Base-by-base conservation (phyloP, 305 asterid species). In the Fraxinus albicans region DNA sequence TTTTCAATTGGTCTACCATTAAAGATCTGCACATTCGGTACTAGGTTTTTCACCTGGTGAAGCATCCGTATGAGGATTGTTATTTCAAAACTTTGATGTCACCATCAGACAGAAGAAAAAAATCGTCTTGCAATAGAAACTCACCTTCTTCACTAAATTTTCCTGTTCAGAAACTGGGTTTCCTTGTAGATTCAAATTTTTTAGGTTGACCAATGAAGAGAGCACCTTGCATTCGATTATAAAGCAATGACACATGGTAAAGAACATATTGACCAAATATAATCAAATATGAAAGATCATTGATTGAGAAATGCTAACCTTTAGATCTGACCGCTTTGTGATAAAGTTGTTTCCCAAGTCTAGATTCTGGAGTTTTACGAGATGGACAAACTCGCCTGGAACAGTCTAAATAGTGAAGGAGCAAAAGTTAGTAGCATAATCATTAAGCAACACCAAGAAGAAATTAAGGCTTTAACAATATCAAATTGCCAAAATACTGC, bases 261-360 rank as follows among this genome's bases (percentile, higher is more conserved):
- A 79, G 27, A 77, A 67, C 8, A 76, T 29, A 60, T 55, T 44
- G 2, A 78, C 74, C 8, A 0, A 40, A 77, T 60, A 60, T 83
- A 76, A 19, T 40, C 65, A 35, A 25, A 76, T 60, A 77, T 69
- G 74, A 83, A 31, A 47, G 78, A 82, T 38, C 60, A 74, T 8
- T 12, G 74, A 67, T 25, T 67, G 74, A 78, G 10, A 72, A 63
- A 79, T 69, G 76, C 69, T 29, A 70, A 96, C 99, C 98, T 96
- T 92, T 31, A 96, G 83, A 86, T 89, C 90, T 44, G 97, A 88
- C 92, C 92, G 80, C 73, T 81, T 88, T 79, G 88, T 83, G 86
- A 96, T 91, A 81, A 83, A 88, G 86, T 96, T 95, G 92, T 93
- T 95, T 84, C 99, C 99, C 86, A 95, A 50, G 85, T 93, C 98